These are phyloP conservation scores for Blumeria hordei DNA, from an alignment of 2,329 filamentous ascomycete genomes.

Conservation along the genomic window DNA sequence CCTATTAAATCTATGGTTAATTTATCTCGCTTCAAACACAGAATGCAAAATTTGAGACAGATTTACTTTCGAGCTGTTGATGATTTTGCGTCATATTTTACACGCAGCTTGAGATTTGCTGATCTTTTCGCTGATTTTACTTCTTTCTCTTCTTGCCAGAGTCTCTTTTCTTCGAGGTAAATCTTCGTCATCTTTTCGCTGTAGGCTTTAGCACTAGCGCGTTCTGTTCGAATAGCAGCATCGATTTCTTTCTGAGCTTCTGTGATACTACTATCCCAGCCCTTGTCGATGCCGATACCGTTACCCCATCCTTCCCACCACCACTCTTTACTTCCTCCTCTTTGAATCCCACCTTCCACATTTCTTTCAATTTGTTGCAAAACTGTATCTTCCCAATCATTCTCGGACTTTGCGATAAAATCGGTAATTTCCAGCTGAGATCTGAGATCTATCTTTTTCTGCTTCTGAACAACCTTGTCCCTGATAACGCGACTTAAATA, in stretches of 20 bases:
- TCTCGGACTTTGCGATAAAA: constrained; percentile 19
- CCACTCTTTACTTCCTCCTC: constrained; percentile 8
- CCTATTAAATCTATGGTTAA: no score
- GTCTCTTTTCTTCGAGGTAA: constrained; percentile 21
- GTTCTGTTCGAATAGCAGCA: background rate
- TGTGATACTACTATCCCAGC: background rate
- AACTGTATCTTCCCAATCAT: constrained; percentile 20
- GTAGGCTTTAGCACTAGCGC: constrained; percentile 6
- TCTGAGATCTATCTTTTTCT: constrained; percentile 18
- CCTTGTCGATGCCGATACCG: background rate
- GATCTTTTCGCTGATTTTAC: constrained; percentile 6
- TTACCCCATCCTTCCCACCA: constrained; percentile 4
- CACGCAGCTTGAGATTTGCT: background rate
- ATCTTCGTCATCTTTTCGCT: constrained; percentile 21
- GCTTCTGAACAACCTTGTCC: constrained; percentile 23
- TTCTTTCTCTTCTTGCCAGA: constrained; percentile 17
- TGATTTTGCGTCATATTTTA: background rate
- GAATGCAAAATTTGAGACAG: background rate
- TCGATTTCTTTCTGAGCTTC: background rate
- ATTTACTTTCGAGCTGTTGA: background rate
- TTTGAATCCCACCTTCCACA: constrained; percentile 4
- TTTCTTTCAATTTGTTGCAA: constrained; percentile 8
- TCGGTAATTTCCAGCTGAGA: constrained; percentile 16
- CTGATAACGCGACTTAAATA: constrained; percentile 32
- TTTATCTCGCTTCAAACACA: background rate